phyloP scores from a whole-genome alignment of 106 monocot genomes.

The Ottelia alismoides region DNA sequence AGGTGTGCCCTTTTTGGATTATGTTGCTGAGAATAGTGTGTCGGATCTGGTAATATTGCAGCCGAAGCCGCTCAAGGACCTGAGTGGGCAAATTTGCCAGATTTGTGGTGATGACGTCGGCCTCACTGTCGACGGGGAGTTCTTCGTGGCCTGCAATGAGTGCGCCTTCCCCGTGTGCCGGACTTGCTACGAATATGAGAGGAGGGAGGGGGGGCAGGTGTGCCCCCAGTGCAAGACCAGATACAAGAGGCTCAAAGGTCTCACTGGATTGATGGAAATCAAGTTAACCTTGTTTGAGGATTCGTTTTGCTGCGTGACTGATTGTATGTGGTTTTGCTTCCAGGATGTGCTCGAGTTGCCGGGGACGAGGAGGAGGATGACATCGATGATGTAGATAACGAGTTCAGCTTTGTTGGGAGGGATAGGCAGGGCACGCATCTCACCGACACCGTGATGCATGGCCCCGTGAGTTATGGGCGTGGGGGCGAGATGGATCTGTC shows the following conservation, averaged over 20 bases:
- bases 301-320: too few species aligned
- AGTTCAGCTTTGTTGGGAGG: constrained; percentile 8
- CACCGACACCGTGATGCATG: constrained; percentile 26
- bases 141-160: constrained; percentile 94
- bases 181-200: constrained; percentile 87
- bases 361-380: constrained; percentile 18
- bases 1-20: too few species aligned
- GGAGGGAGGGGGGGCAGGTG: constrained; percentile 73
- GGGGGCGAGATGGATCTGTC: constrained; percentile 10
- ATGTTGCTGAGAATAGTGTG: too few species aligned
- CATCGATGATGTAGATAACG: constrained; percentile 17
- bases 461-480: constrained; percentile 18
- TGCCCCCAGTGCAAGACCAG: constrained; percentile 97
- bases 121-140: constrained; percentile 55
- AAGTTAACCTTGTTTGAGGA: too few species aligned
- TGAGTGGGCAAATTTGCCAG: constrained; percentile 79
- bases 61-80: constrained; percentile 63
- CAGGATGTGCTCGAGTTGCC: constrained; percentile 19
- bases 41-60: too few species aligned
- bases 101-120: constrained; percentile 93
- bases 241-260: constrained; percentile 88
- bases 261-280: not conserved
- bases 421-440: not conserved
- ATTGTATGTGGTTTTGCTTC: too few species aligned
- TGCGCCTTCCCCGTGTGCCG: constrained; percentile 85